Percentiles rank a stretch among this genome's conserved stretches.
Conservation (phyloP, 768 basidiomycete genomes). For the Filobasidium wieringae region DNA sequence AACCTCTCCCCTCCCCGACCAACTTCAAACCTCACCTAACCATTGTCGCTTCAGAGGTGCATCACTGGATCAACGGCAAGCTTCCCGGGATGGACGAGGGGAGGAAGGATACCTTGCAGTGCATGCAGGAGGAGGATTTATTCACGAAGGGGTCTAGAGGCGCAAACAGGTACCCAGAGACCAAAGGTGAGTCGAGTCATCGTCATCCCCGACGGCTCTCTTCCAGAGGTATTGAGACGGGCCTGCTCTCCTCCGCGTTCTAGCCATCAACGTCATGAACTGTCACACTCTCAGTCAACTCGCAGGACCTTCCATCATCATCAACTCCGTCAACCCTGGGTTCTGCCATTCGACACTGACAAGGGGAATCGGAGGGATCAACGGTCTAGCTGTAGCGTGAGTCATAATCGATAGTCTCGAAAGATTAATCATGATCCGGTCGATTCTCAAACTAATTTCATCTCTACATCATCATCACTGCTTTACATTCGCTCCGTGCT, state of each 20-base stretch:
- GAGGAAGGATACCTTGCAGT: conserved; percentile 1
- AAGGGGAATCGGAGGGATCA: not conserved
- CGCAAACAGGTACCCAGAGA: not conserved
- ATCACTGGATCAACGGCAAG: conserved; percentile 4
- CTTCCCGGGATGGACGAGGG: conserved; percentile 8
- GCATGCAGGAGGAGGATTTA: conserved; percentile 7
- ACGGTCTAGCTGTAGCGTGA: not conserved
- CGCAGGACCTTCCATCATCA: conserved; percentile 1
- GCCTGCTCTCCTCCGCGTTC: not conserved
- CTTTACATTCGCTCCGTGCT: not conserved
- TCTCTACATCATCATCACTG: not conserved
- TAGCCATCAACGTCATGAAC: conserved; percentile 10
- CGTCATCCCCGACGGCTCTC: not conserved
- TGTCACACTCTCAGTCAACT: not conserved
- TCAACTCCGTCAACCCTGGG: conserved; percentile 11
- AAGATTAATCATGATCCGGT: not conserved
- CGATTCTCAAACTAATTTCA: not conserved
- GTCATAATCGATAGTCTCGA: not conserved
- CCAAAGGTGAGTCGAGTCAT: conserved; percentile 1
- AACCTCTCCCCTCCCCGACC: not conserved
- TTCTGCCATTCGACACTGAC: conserved; percentile 3
- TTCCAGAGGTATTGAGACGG: not conserved
- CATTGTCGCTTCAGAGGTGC: conserved; percentile 11
- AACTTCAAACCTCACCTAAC: conserved; percentile 10
- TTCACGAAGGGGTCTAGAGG: not conserved